A percentile compares a stretch with the other conserved stretches of the same genome.
Conservation (phyloP, 176 grass and related monocot species). For the Secale cereale region DNA sequence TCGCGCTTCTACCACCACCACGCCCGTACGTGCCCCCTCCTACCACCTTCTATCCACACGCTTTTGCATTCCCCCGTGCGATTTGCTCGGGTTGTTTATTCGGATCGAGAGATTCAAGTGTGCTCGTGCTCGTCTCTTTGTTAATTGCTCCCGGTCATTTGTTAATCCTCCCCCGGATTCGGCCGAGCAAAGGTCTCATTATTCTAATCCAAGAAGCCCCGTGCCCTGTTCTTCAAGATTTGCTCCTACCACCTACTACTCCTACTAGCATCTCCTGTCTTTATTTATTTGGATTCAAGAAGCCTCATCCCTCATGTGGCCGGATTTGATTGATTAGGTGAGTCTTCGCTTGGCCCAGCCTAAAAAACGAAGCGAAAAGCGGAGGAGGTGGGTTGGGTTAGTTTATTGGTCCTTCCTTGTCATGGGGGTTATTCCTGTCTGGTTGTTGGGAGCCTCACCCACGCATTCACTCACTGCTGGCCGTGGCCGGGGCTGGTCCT, state of each 20-base stretch:
- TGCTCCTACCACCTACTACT: conserved; percentile 5
- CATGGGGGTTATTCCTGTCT: conserved; percentile 40
- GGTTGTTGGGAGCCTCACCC: conserved; percentile 46
- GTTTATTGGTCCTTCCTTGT: conserved; percentile 35
- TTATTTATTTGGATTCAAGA: neutral
- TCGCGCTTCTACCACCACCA: conserved; percentile 56
- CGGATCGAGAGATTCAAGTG: conserved; percentile 53
- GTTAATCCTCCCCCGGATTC: conserved; percentile 29
- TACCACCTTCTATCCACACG: too few species aligned
- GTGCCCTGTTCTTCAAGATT: conserved; percentile 21
- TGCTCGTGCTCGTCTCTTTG: neutral
- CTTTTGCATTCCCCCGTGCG: neutral
- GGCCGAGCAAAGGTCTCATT: neutral
- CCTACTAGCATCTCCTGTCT: neutral
- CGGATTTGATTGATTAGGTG: conserved; percentile 8
- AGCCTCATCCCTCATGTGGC: neutral
- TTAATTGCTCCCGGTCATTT: conserved; percentile 43
- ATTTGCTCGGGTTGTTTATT: conserved; percentile 42
- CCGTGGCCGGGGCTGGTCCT: conserved; percentile 5
- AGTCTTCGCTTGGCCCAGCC: neutral
- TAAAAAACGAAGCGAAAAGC: too few species aligned
- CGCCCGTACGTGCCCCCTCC: conserved; percentile 24
- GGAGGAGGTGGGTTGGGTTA: neutral
- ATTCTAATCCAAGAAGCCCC: neutral
- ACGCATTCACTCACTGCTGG: conserved; percentile 2